Conservation (phyloP, 78 protist genomes). For the Cavenderia fasciculata region DNA sequence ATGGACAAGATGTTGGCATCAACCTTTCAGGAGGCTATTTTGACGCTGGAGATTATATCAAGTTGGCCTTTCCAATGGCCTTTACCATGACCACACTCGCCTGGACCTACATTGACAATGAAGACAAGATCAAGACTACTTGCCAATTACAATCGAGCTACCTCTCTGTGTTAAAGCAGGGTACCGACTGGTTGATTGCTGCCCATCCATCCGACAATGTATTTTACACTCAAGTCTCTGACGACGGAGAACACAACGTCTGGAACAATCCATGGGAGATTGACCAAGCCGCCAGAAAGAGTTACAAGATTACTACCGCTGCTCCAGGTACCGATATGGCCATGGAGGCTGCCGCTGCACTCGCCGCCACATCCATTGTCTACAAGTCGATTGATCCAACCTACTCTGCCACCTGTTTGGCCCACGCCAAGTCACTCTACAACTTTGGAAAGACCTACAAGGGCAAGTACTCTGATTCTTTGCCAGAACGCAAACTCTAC, state of each 20-base stretch:
- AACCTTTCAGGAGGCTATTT: constrained; percentile 54
- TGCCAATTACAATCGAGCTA: constrained; percentile 22
- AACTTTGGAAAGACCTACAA: background rate
- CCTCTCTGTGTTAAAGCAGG: constrained; percentile 15
- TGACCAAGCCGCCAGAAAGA: background rate
- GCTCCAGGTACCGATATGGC: constrained; percentile 53
- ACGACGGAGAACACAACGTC: background rate
- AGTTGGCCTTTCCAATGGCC: constrained; percentile 40
- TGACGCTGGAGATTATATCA: constrained; percentile 49
- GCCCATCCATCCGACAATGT: background rate
- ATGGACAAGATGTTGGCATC: background rate
- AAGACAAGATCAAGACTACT: background rate
- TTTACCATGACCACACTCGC: constrained; percentile 15
- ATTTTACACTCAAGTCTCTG: constrained; percentile 13
- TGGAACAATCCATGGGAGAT: constrained; percentile 20
- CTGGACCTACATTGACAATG: constrained; percentile 8
- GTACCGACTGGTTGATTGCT: constrained; percentile 20
- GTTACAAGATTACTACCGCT: background rate
- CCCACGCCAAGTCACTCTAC: constrained; percentile 10
- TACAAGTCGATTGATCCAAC: background rate
- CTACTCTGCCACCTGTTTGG: background rate
- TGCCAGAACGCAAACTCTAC: background rate
- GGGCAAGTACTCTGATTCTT: background rate
- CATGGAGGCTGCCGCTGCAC: constrained; percentile 34
- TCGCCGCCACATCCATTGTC: constrained; percentile 7